A percentile compares a stretch with the other conserved stretches of the same genome.
These are phyloP conservation scores for Pittosporum tobira DNA, from an alignment of 129 eudicot genomes.

Conservation along the genomic window DNA sequence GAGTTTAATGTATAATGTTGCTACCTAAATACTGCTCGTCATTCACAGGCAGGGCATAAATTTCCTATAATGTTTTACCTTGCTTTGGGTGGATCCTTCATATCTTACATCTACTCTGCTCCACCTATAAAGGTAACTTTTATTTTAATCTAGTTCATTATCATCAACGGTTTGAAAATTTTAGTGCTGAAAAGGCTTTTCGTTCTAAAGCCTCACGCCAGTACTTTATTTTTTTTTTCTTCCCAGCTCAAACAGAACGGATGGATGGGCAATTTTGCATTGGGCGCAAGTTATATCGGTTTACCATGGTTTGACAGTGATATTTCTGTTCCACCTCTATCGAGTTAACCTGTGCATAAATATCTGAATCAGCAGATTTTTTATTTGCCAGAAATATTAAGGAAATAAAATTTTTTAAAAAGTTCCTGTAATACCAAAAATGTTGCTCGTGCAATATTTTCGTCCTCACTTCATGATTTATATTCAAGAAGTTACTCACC, in stretches of 20 bases:
- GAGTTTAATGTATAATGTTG: neutral
- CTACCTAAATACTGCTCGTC: conserved; percentile 15
- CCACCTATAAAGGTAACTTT: conserved; percentile 89
- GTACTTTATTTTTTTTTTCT: conserved; percentile 6
- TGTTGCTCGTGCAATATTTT: too few species aligned
- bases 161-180: neutral
- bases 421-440: too few species aligned
- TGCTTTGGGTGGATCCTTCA: conserved; percentile 88
- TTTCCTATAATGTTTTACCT: conserved; percentile 70
- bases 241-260: conserved; percentile 97
- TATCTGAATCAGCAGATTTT: too few species aligned
- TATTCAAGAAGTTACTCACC: too few species aligned
- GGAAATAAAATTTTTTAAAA: too few species aligned
- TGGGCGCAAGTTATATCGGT: conserved; percentile 93
- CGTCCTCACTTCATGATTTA: too few species aligned
- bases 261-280: conserved; percentile 95
- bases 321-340: neutral
- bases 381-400: too few species aligned
- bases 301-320: conserved; percentile 62
- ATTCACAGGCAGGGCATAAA: conserved; percentile 74
- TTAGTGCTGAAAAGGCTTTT: neutral
- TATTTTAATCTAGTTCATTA: neutral
- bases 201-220: neutral
- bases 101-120: conserved; percentile 95
- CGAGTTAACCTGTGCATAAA: too few species aligned